These are phyloP conservation scores for Poteriospumella lacustris DNA, from an alignment of 108 stramenopile species.

Conservation along the genomic window DNA sequence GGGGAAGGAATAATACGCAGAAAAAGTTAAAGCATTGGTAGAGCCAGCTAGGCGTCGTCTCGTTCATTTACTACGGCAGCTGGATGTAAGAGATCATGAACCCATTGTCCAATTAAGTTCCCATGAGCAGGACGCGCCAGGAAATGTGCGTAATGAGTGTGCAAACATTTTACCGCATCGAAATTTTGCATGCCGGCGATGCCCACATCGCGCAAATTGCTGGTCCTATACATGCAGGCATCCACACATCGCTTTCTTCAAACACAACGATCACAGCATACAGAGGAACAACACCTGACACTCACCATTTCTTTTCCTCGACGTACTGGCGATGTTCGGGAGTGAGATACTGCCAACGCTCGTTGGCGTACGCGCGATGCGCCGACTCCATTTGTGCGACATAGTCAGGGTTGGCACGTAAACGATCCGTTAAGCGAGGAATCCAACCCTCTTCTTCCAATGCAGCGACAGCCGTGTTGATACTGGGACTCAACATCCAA, in stretches of 20 bases:
- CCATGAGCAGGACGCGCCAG: constrained; percentile 17
- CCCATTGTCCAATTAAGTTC: constrained; percentile 23
- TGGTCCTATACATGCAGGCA: too few species aligned
- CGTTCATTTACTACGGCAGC: too few species aligned
- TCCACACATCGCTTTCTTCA: too few species aligned
- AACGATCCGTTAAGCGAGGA: background rate
- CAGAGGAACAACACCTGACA: too few species aligned
- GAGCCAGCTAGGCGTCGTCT: too few species aligned
- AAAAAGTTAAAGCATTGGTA: too few species aligned
- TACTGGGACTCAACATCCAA: constrained; percentile 18
- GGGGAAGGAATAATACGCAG: too few species aligned
- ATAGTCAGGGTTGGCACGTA: background rate
- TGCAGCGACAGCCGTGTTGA: background rate
- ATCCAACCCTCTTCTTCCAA: constrained; percentile 25
- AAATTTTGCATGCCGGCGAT: constrained; percentile 17
- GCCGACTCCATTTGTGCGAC: background rate
- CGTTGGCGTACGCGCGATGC: constrained; percentile 1
- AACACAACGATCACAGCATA: too few species aligned
- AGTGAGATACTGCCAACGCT: constrained; percentile 3
- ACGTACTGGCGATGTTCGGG: background rate
- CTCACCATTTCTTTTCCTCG: background rate
- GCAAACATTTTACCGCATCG: constrained; percentile 20
- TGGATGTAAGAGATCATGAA: background rate
- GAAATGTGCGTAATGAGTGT: constrained; percentile 24
- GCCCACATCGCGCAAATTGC: constrained; percentile 2